Evolutionary conservation across 768 basidiomycete genomes (phyloP).

Genomic region (Paxillus rubicundulus): DNA sequence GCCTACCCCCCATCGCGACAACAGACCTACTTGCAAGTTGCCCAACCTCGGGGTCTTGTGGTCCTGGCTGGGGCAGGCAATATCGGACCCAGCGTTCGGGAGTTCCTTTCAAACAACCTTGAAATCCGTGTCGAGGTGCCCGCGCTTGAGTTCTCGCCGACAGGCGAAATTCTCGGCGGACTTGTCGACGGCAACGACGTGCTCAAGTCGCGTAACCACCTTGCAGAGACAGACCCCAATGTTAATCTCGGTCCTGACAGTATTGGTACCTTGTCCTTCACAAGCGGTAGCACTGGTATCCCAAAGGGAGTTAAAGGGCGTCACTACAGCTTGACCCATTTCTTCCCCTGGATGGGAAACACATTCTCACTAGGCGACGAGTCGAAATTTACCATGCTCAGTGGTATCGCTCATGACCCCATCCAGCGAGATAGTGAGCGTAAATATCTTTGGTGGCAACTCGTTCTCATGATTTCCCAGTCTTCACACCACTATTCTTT

Average conservation of each 20-base stretch:
- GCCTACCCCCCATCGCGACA: slow-evolving; percentile 94
- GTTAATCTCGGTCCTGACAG: slow-evolving; percentile 93
- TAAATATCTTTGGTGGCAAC: neutral
- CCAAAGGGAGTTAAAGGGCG: slow-evolving; percentile 97
- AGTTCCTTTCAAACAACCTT: slow-evolving; percentile 75
- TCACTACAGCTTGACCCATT: slow-evolving; percentile 95
- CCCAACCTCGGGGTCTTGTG: slow-evolving; percentile 86
- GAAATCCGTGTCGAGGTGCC: slow-evolving; percentile 90
- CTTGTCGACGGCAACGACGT: slow-evolving; percentile 50
- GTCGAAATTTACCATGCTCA: slow-evolving; percentile 96
- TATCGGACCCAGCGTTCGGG: slow-evolving; percentile 76
- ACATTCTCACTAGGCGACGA: slow-evolving; percentile 69
- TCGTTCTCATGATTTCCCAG: slow-evolving; percentile 40
- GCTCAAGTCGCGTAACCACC: slow-evolving; percentile 48
- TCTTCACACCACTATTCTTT: slow-evolving; percentile 98
- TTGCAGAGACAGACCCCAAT: slow-evolving; percentile 72
- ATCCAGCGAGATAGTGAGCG: slow-evolving; percentile 96
- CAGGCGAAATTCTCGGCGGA: slow-evolving; percentile 70
- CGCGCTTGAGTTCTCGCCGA: slow-evolving; percentile 69
- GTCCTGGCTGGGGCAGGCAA: slow-evolving; percentile 88
- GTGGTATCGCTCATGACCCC: slow-evolving; percentile 98
- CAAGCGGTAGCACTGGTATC: slow-evolving; percentile 95
- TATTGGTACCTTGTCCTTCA: slow-evolving; percentile 92
- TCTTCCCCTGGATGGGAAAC: slow-evolving; percentile 99
- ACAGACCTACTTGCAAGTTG: slow-evolving; percentile 89